Evolutionary conservation across 2,329 filamentous ascomycete genomes (phyloP), one percentile per base, ranked within the genome.

Genomic region (Colletotrichum sp.): DNA sequence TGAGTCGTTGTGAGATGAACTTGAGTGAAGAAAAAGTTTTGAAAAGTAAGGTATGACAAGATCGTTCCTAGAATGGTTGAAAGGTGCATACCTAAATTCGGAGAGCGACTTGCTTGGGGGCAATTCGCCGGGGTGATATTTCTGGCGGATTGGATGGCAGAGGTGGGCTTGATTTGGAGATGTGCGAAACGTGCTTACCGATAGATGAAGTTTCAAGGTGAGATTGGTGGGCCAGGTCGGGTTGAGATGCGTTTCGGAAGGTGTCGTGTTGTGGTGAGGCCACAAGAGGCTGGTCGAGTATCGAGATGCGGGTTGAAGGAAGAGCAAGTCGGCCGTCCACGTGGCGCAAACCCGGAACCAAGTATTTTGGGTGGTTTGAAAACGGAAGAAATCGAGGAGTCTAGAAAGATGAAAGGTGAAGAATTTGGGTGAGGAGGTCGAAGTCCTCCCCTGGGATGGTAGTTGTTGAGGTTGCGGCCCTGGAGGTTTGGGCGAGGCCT

Each of bases 1-100:
- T 1, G 19, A 1, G 39, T 2, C 0, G 19, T 2, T 3, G 3
- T 44, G 39, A 1, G 44, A 22, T 49, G 19, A 4, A 22, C 19
- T n/a, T n/a, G 19, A 49, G 19, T 49, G 19, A 49, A 12, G 2
- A 0, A 4, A 22, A 49, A 2, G 44, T 0, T 49, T 4, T 4
- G 3, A 49, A 12, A n/a, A 1, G 19, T n/a, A 2, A 22, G 44
- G n/a, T 8, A 4, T 49, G n/a, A 49, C 19, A 2, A 22, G 3
- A n/a, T n/a, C 19, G 44, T 22, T 52, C n/a, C 3, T 22, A 13
- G 3, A 49, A 4, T 49, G 19, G 19, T 1, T 2, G 19, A n/a
- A 4, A 49, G 19, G 19, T n/a, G 39, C 39, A 49, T n/a, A 49
- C 39, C 19, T 49, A 3, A n/a, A 5, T 13, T 52, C 44, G n/a